These are phyloP conservation scores for Quercus tomentella DNA, from an alignment of 331 rosid species.

Conservation along the genomic window DNA sequence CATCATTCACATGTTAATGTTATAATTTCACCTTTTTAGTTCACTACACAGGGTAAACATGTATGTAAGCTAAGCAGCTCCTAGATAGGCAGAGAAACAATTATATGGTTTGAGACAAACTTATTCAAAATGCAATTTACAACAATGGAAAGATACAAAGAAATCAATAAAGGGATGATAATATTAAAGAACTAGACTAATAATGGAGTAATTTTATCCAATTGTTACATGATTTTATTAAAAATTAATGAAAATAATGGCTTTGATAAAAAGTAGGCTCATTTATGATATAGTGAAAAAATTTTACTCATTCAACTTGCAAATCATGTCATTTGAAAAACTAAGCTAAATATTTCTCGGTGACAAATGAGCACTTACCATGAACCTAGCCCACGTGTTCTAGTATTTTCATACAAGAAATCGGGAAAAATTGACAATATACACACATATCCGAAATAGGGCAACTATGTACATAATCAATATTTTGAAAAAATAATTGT, in stretches of 20 bases:
- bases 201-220: too few species aligned
- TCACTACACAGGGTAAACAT: too few species aligned
- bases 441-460: slow-evolving; percentile 46
- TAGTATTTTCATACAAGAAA: slow-evolving; percentile 72
- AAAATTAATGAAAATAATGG: too few species aligned
- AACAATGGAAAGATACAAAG: background rate
- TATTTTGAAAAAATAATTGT: slow-evolving; percentile 40
- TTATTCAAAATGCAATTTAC: background rate
- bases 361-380: slow-evolving; percentile 36
- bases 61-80: too few species aligned
- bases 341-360: too few species aligned
- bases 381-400: slow-evolving; percentile 53
- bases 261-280: too few species aligned
- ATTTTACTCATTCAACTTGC: background rate
- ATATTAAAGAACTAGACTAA: too few species aligned
- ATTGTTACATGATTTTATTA: too few species aligned
- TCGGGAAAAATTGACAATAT: slow-evolving; percentile 65
- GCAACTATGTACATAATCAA: slow-evolving; percentile 40
- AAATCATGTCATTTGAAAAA: background rate
- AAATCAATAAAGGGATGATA: too few species aligned
- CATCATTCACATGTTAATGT: background rate
- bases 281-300: background rate
- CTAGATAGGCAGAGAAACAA: too few species aligned
- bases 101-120: too few species aligned
- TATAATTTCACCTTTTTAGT: background rate